Conservation (phyloP, 2,329 filamentous ascomycete species). For the Hymenoscyphus scutula region DNA sequence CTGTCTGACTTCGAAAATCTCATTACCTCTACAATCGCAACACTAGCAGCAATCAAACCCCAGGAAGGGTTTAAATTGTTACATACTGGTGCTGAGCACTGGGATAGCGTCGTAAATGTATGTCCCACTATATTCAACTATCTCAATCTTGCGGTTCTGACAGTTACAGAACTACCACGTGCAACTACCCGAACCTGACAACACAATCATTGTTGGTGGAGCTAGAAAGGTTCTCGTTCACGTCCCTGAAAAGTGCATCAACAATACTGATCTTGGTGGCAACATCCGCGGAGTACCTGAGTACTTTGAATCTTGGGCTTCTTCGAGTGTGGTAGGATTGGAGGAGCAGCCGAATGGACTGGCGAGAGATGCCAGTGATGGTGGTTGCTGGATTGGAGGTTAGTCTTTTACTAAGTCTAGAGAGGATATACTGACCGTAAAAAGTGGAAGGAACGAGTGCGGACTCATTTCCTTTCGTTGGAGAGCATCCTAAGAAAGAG, state of each 20-base stretch:
- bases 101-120: conserved; percentile 32
- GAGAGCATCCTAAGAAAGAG: conserved; percentile 40
- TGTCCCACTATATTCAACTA: neutral
- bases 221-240: conserved; percentile 32
- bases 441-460: conserved; percentile 18
- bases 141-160: neutral
- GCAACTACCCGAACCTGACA: conserved; percentile 35
- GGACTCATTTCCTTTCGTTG: conserved; percentile 44
- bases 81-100: conserved; percentile 36
- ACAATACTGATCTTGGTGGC: conserved; percentile 31
- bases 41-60: conserved; percentile 35
- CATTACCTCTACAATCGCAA: conserved; percentile 37
- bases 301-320: conserved; percentile 35
- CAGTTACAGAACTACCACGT: conserved; percentile 33
- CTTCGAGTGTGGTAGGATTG: conserved; percentile 29
- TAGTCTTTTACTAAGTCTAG: neutral
- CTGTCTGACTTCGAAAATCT: conserved; percentile 49
- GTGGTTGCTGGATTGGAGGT: conserved; percentile 34
- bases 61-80: conserved; percentile 31
- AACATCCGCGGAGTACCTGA: conserved; percentile 32
- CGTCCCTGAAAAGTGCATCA: conserved; percentile 26
- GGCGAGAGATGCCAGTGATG: conserved; percentile 25
- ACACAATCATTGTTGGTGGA: conserved; percentile 41
- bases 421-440: neutral
- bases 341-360: conserved; percentile 19